Evolutionary conservation across 305 asterid genomes (phyloP).

Genomic region (Stenogyne calaminthoides): DNA sequence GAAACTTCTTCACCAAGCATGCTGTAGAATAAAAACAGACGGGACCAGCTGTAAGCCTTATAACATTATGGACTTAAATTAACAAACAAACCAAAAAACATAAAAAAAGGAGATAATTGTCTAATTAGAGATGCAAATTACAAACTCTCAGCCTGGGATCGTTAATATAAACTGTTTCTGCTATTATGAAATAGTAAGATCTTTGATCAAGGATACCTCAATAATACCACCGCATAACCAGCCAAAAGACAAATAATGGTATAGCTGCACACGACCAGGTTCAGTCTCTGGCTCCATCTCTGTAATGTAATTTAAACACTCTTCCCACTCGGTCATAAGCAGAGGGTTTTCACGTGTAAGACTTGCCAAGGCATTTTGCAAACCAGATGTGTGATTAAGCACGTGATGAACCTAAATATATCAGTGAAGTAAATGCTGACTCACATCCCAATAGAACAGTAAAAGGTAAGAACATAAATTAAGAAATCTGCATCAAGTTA

Average conservation of each 20-base stretch:
- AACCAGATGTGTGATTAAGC: constrained; percentile 97
- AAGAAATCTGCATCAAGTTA: constrained; percentile 24
- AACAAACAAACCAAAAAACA: background rate
- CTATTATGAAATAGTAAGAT: constrained; percentile 19
- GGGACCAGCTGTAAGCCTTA: constrained; percentile 4
- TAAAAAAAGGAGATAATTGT: background rate
- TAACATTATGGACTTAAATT: background rate
- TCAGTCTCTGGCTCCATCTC: constrained; percentile 69
- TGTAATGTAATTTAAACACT: constrained; percentile 66
- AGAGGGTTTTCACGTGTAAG: constrained; percentile 78
- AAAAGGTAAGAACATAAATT: constrained; percentile 17
- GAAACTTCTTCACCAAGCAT: constrained; percentile 78
- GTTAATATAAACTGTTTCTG: constrained; percentile 9
- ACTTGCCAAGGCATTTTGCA: constrained; percentile 82
- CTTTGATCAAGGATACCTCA: constrained; percentile 59
- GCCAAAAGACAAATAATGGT: constrained; percentile 92
- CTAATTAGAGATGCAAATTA: background rate
- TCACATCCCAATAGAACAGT: constrained; percentile 9
- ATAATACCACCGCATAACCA: constrained; percentile 98
- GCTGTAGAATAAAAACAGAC: constrained; percentile 48
- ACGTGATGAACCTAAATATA: constrained; percentile 86
- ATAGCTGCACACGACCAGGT: constrained; percentile 77
- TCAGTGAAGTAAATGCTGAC: constrained; percentile 7
- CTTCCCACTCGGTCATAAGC: constrained; percentile 79
- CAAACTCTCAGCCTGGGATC: background rate